Conservation (phyloP, 1,139 yeast species). For the Candida glucosophila region DNA sequence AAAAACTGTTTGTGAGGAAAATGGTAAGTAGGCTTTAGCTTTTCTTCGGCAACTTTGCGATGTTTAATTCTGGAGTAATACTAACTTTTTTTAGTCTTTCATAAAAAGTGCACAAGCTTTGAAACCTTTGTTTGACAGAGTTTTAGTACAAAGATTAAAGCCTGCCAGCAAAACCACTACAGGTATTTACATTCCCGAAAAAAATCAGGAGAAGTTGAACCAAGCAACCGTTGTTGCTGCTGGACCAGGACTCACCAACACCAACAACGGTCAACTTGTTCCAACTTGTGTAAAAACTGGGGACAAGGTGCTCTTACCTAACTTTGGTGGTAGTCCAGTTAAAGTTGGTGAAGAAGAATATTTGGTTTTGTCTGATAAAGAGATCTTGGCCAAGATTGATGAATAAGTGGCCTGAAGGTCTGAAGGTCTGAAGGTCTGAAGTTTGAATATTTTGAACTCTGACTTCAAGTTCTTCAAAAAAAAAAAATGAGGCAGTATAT, state of each 20-base stretch:
- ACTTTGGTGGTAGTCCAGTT: conserved; percentile 80
- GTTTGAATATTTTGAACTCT: no score
- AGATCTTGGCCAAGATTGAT: conserved; percentile 84
- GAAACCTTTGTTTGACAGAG: conserved; percentile 91
- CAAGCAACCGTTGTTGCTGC: conserved; percentile 73
- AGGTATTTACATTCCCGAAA: conserved; percentile 94
- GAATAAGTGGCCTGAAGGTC: conserved; percentile 11
- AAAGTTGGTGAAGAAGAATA: conserved; percentile 80
- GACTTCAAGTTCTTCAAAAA: no score
- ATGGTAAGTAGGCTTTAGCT: conserved; percentile 1
- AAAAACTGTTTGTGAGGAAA: background rate
- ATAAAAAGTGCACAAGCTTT: conserved; percentile 82
- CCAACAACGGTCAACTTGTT: conserved; percentile 55
- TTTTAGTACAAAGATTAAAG: conserved; percentile 87
- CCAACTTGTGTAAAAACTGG: conserved; percentile 75
- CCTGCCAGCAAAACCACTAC: conserved; percentile 90
- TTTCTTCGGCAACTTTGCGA: background rate
- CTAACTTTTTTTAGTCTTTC: conserved; percentile 33
- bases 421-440: no score
- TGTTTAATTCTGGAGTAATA: conserved; percentile 5
- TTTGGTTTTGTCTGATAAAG: conserved; percentile 78
- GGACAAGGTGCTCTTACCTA: conserved; percentile 89
- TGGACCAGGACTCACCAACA: conserved; percentile 73
- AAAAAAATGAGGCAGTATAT: no score
- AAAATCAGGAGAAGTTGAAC: conserved; percentile 88